Base-by-base conservation (phyloP, 2,329 filamentous ascomycete genomes). In the Plenodomus tracheiphilus region DNA sequence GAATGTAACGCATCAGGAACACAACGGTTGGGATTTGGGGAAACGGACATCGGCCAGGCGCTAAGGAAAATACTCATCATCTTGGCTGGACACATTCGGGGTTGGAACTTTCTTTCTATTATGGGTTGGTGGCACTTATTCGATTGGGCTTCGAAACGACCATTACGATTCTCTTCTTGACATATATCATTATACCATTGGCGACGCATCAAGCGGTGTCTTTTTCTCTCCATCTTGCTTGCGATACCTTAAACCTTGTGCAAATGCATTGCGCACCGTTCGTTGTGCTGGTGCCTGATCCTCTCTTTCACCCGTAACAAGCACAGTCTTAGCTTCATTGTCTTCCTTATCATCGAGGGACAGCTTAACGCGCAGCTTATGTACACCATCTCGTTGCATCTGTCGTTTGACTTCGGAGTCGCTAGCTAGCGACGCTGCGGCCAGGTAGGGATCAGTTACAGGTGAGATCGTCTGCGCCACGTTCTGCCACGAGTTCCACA, bases 141-240 rank as follows among this genome's bases (percentile, higher is more conserved):
- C 28, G 28, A 15, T 32, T 32, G 28, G 28, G 13, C 28, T 42
- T 42, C 28, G 40, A 42, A 18, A 32, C 19, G 16, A 35, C 40
- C 40, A 21, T 42, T 35, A 42, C 40, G 40, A 42, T 42, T 42
- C 40, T 42, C 16, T 42, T 35, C 40, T 40, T 40, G 15, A 35
- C 28, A 34, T 35, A 35, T 42, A 32, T 4, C 28, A 10, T 32
- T 32, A 32, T 32, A 32, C 28, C 11, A 32, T 15, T 15, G 28
- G 8, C 28, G 28, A 8, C 28, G 28, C 28, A 4, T 4, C 28
- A 32, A 32, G 28, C 28, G 28, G 11, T 15, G 28, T 11, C 7
- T 32, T 32, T 32, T 32, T 8, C 13, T 11, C 28, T 11, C 28
- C 4, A 32, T 15, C 13, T 32, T 32, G 28, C 8, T 15, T 15